These are phyloP conservation scores for Talaromyces piceae DNA, from an alignment of 2,329 filamentous ascomycete species.

Conservation along the genomic window DNA sequence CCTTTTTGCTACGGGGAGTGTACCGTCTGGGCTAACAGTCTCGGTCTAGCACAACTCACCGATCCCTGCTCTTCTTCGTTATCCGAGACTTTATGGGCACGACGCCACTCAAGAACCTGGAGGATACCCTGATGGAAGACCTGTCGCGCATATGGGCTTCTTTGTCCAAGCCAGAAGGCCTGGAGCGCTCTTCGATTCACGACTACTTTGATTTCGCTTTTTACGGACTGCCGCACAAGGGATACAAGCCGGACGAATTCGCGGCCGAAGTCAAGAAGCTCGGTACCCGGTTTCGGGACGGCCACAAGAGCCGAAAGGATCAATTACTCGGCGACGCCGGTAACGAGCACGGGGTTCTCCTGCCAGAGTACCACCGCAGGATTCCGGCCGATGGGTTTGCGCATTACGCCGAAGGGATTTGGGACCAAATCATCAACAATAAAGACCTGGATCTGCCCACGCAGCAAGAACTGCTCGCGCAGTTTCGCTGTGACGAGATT, in stretches of 20 bases:
- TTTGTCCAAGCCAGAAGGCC: constrained; percentile 80
- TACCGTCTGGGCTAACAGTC: constrained; percentile 12
- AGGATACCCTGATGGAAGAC: constrained; percentile 84
- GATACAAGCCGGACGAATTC: constrained; percentile 89
- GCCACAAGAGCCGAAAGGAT: constrained; percentile 62
- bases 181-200: constrained; percentile 83
- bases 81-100: constrained; percentile 94
- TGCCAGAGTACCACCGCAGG: constrained; percentile 88
- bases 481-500: constrained; percentile 97
- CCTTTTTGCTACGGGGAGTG: background rate
- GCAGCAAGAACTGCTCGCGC: constrained; percentile 90
- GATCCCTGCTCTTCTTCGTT: constrained; percentile 95
- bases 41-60: constrained; percentile 62
- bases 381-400: constrained; percentile 98
- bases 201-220: constrained; percentile 99
- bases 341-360: constrained; percentile 72
- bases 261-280: constrained; percentile 70
- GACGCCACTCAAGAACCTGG: constrained; percentile 82
- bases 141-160: constrained; percentile 86
- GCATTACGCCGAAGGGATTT: constrained; percentile 84
- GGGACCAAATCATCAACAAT: constrained; percentile 98
- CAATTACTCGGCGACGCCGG: constrained; percentile 50
- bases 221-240: constrained; percentile 90
- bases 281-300: constrained; percentile 72
- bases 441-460: constrained; percentile 96